Base-by-base conservation (phyloP, 208 protist species). In the Trypanosoma brucei region DNA sequence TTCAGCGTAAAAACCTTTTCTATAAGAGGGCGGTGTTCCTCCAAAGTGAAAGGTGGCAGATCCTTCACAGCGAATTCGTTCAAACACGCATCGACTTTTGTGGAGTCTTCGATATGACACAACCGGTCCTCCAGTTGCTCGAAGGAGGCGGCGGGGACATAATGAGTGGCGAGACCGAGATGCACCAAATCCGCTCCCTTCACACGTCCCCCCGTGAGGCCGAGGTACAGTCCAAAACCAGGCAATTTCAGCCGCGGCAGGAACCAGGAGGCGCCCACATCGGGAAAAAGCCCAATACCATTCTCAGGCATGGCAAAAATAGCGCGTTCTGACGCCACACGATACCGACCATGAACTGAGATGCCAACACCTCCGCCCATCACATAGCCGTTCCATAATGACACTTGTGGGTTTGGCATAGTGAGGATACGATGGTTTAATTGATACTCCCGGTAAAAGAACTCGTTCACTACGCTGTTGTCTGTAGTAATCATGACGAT, bases 231-330 rank as follows among this genome's bases (percentile, higher is more conserved):
- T 2, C 88, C 91, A 37, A 94, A 38, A 0, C 74, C 76, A 39
- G 59, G 52, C 8, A 68, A 44, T 22, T 67, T 37, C 44, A 93
- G 35, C 5, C 84, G 72, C 14, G 81, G 79, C 34, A 96, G 64
- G 59, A 91, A 86, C 68, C 76, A 92, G 2, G 78, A 80, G 6
- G 68, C 84, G 36, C 82, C 85, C 36, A 93, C 82, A 62, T 96
- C 88, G n/a, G 81, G 84, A 48, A 88, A 76, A 39, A 93, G 71
- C 8, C 88, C 91, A 68, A 96, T 92, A 8, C 62, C 68, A 22
- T 81, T 85, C 67, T 96, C 91, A 8, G 91, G 88, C 88, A 95
- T 93, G 22, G 86, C 87, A 62, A 94, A 81, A 35, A 76, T 46
- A n/a, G 85, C 74, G 34, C 76, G 65, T 61, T 93, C 87, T n/a